Conservation (phyloP, 75 land plant species). For the Pinus albicaulis region DNA sequence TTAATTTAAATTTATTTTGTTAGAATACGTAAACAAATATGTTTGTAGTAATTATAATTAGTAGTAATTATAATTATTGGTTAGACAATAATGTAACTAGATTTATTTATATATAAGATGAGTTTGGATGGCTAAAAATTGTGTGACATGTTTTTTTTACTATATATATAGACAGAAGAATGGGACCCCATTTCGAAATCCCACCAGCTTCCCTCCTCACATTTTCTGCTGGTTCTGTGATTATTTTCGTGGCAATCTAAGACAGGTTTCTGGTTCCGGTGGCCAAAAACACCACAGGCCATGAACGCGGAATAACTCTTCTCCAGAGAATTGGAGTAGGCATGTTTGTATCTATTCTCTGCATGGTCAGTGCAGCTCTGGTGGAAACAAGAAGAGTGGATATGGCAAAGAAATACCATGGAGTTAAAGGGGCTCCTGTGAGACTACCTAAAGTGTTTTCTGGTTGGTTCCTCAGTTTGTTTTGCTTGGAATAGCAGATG, state of each 20-base stretch:
- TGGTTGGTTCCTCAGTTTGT: constrained; percentile 26
- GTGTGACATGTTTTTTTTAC: neutral
- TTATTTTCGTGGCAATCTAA: constrained; percentile 16
- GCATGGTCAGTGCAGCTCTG: constrained; percentile 17
- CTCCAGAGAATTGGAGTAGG: constrained; percentile 33
- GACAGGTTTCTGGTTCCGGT: constrained; percentile 28
- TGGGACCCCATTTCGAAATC: constrained; percentile 30
- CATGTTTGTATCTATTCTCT: constrained; percentile 18
- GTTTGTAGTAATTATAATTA: too few relatives aligned
- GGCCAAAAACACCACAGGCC: constrained; percentile 19
- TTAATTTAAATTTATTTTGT: too few relatives aligned
- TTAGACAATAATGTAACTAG: neutral
- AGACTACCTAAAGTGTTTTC: constrained; percentile 15
- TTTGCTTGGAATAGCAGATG: constrained; percentile 24
- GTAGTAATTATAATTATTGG: too few relatives aligned
- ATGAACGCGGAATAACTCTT: constrained; percentile 26
- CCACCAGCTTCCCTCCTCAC: constrained; percentile 25
- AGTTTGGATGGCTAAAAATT: constrained; percentile 7
- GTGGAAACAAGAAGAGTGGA: constrained; percentile 16
- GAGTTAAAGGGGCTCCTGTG: constrained; percentile 12
- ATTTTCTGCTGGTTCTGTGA: constrained; percentile 8
- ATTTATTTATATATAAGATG: too few relatives aligned
- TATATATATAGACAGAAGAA: constrained; percentile 20
- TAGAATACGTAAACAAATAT: too few relatives aligned
- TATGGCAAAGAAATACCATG: constrained; percentile 18